Evolutionary conservation across 306 rosid species (phyloP).

Genomic region (Cotoneaster glaucophyllus): DNA sequence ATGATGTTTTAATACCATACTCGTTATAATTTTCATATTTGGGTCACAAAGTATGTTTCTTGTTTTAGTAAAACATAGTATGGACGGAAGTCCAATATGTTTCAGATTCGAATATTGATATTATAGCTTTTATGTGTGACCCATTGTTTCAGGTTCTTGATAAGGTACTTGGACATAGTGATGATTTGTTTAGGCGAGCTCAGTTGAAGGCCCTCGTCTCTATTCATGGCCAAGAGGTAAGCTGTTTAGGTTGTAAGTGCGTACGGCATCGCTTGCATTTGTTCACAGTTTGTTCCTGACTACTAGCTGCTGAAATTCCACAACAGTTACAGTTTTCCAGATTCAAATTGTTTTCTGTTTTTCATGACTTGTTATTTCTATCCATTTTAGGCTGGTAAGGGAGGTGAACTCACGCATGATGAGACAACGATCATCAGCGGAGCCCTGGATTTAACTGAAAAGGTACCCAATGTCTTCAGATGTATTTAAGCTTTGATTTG

Average conservation of each 20-base stretch:
- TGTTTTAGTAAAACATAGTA: background rate
- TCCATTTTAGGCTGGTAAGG: slow-evolving; percentile 81
- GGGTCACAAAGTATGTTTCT: background rate
- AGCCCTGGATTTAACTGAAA: slow-evolving; percentile 89
- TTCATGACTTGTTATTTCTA: slow-evolving; percentile 13
- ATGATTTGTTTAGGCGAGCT: slow-evolving; percentile 47
- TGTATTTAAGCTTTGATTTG: background rate
- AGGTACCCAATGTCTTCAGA: slow-evolving; percentile 34
- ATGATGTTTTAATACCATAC: background rate
- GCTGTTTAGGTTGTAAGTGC: background rate
- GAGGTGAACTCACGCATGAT: slow-evolving; percentile 89
- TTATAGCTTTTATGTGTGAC: background rate
- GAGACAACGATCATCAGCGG: slow-evolving; percentile 96
- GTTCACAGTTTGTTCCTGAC: background rate
- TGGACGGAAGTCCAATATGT: background rate
- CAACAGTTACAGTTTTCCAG: background rate
- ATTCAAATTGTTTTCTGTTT: background rate
- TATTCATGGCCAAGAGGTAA: slow-evolving; percentile 45
- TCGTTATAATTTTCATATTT: background rate
- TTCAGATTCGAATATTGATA: background rate
- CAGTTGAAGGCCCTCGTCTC: slow-evolving; percentile 47
- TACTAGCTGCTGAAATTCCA: background rate
- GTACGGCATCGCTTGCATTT: background rate
- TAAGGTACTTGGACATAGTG: slow-evolving; percentile 63
- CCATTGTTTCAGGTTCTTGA: slow-evolving; percentile 65